A percentile compares a stretch with the other conserved stretches of the same genome.
Conservation (phyloP, 495 filamentous ascomycete genomes). For the Xylona heveae region DNA sequence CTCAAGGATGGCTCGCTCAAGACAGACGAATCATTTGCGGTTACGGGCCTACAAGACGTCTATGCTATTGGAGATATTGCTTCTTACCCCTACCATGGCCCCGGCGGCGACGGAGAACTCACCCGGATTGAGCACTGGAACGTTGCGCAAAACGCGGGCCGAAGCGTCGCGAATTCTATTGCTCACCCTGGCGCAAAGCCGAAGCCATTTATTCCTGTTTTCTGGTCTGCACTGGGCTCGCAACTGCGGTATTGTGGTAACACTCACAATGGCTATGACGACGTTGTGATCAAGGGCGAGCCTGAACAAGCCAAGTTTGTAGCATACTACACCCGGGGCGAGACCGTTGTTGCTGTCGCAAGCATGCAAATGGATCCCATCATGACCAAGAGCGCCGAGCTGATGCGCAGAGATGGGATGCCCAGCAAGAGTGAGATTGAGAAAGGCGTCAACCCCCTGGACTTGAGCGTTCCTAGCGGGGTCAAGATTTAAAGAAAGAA, state of each 20-base stretch:
- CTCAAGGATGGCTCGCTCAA: slow-evolving; percentile 63
- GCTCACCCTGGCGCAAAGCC: slow-evolving; percentile 32
- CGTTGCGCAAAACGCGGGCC: slow-evolving; percentile 83
- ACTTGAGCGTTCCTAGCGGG: slow-evolving; percentile 27
- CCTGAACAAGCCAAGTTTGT: slow-evolving; percentile 50
- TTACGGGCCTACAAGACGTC: slow-evolving; percentile 53
- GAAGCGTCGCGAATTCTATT: slow-evolving; percentile 55
- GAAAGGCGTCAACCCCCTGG: slow-evolving; percentile 52
- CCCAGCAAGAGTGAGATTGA: slow-evolving; percentile 55
- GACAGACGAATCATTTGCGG: slow-evolving; percentile 55
- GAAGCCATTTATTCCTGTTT: slow-evolving; percentile 71
- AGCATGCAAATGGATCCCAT: slow-evolving; percentile 79
- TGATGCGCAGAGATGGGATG: slow-evolving; percentile 74
- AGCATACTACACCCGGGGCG: slow-evolving; percentile 73
- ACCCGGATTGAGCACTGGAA: slow-evolving; percentile 93
- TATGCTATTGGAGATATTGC: slow-evolving; percentile 94
- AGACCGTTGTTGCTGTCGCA: slow-evolving; percentile 78
- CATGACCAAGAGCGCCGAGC: slow-evolving; percentile 61
- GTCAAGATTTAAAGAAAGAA: slow-evolving; percentile 20
- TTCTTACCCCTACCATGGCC: slow-evolving; percentile 82
- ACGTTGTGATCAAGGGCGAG: slow-evolving; percentile 54
- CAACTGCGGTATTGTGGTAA: slow-evolving; percentile 88
- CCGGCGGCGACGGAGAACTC: slow-evolving; percentile 46
- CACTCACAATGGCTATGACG: slow-evolving; percentile 61
- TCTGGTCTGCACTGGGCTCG: slow-evolving; percentile 81